These are phyloP conservation scores for Coccomyxa sp. DNA, from an alignment of 139 green algal species.

Conservation along the genomic window DNA sequence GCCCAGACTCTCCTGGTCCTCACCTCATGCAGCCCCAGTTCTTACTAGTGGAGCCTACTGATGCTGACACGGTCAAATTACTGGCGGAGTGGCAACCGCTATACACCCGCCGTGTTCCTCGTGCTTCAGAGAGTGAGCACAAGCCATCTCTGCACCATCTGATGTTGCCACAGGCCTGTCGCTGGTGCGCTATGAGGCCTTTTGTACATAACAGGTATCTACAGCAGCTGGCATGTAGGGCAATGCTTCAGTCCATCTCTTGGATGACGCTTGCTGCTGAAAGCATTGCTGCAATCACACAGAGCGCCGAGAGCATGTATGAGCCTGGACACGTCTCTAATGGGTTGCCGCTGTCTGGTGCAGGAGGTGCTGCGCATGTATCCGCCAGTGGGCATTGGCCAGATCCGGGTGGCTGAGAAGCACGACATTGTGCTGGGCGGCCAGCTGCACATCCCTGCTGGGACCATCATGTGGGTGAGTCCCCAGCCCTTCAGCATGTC, in stretches of 20 bases:
- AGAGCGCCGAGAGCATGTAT: background rate
- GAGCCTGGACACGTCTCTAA: background rate
- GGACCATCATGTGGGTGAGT: background rate
- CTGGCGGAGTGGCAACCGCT: conserved; percentile 1
- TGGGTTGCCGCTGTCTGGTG: conserved; percentile 7
- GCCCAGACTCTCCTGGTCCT: background rate
- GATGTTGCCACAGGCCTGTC: no score
- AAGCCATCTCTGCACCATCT: no score
- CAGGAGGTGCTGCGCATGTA: conserved; percentile 11
- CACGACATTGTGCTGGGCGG: conserved; percentile 19
- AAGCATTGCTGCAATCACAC: background rate
- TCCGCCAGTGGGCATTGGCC: conserved; percentile 4
- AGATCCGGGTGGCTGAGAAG: background rate
- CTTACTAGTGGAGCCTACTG: background rate
- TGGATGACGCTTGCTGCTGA: background rate
- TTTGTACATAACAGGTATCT: no score
- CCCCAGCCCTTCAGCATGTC: no score
- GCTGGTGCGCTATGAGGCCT: no score
- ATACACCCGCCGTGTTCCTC: conserved; percentile 43
- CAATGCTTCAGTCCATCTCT: background rate
- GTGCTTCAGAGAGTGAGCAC: conserved; percentile 31
- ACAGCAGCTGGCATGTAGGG: background rate
- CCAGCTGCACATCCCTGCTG: background rate
- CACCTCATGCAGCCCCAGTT: background rate
- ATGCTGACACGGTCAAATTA: background rate